Evolutionary conservation across 192 early-diverging fungal genomes (phyloP).

Genomic region (Podochytrium sp.): DNA sequence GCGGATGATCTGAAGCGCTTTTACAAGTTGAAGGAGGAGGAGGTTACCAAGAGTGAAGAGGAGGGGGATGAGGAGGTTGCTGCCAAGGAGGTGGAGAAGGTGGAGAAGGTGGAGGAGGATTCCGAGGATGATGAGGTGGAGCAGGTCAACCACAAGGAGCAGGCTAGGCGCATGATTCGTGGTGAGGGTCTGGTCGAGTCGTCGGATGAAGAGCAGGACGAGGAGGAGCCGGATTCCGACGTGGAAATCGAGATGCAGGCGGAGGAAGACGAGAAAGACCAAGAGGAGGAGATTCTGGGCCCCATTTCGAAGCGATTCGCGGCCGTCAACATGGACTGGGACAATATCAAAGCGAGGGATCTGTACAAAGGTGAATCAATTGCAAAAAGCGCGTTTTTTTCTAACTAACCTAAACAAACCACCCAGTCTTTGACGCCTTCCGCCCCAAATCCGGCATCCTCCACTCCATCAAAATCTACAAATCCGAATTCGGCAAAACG

Average conservation of each 20-base stretch:
- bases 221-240: slow-evolving; percentile 45
- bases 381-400: not conserved
- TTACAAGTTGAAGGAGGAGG: slow-evolving; percentile 72
- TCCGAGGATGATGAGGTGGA: slow-evolving; percentile 36
- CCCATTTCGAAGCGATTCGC: slow-evolving; percentile 71
- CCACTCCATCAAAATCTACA: slow-evolving; percentile 80
- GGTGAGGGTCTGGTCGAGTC: slow-evolving; percentile 74
- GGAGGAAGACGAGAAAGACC: slow-evolving; percentile 50
- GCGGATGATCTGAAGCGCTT: slow-evolving; percentile 72
- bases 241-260: slow-evolving; percentile 37
- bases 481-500: slow-evolving; percentile 88
- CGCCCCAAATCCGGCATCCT: slow-evolving; percentile 71
- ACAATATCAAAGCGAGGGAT: slow-evolving; percentile 67
- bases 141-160: slow-evolving; percentile 30
- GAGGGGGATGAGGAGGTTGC: slow-evolving; percentile 39
- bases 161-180: slow-evolving; percentile 76
- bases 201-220: slow-evolving; percentile 57
- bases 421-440: slow-evolving; percentile 78
- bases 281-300: slow-evolving; percentile 1
- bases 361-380: slow-evolving; percentile 1
- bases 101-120: slow-evolving; percentile 43
- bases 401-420: not conserved
- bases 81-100: slow-evolving; percentile 42
- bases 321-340: slow-evolving; percentile 94
- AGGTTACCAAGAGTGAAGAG: slow-evolving; percentile 35